Conservation (phyloP, 2,329 filamentous ascomycete species). For the Xylaria sp. region DNA sequence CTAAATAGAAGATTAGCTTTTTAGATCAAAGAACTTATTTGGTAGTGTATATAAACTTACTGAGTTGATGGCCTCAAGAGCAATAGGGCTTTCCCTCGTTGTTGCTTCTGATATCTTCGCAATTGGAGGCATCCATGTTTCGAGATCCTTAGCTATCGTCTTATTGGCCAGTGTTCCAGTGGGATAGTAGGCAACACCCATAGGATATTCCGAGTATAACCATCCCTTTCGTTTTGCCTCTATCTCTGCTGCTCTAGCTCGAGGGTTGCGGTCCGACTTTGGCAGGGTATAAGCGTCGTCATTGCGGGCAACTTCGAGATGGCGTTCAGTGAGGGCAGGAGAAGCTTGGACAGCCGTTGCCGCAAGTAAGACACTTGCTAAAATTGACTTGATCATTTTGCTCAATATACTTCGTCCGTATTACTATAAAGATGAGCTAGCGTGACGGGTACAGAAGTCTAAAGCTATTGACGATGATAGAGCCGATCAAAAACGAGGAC, state of each 20-base stretch:
- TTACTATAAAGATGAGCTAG: background rate
- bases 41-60: constrained; percentile 9
- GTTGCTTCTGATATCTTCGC: constrained; percentile 13
- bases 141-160: constrained; percentile 34
- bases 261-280: constrained; percentile 28
- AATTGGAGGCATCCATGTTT: constrained; percentile 35
- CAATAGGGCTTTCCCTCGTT: constrained; percentile 7
- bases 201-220: constrained; percentile 30
- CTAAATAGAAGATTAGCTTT: constrained; percentile 25
- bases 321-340: constrained; percentile 30
- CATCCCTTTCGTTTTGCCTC: constrained; percentile 34
- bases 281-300: constrained; percentile 24
- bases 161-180: constrained; percentile 33
- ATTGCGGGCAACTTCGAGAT: constrained; percentile 20
- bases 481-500: background rate
- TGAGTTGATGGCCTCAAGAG: constrained; percentile 26
- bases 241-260: constrained; percentile 31
- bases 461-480: constrained; percentile 8
- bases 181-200: constrained; percentile 36
- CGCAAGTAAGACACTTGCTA: constrained; percentile 30
- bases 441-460: background rate
- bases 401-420: background rate
- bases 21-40: background rate
- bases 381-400: constrained; percentile 27
- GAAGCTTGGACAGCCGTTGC: constrained; percentile 28